Conservation (phyloP, 352 stramenopile species). For the Phytophthora fragariae region DNA sequence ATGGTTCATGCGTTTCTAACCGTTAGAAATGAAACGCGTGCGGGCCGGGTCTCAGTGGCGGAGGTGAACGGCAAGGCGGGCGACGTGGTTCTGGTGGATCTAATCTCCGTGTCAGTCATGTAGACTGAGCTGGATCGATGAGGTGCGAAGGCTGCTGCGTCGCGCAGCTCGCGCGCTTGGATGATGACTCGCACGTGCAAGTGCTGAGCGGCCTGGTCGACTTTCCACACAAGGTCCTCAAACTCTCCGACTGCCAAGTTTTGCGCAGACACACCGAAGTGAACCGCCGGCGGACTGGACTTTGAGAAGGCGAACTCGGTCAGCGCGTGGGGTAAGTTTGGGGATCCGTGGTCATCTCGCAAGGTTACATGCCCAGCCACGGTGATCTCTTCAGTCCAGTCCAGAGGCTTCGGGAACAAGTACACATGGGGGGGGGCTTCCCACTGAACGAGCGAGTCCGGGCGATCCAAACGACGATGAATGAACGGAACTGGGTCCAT, state of each 20-base stretch:
- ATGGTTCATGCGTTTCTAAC: too few relatives aligned
- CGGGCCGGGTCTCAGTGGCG: too few relatives aligned
- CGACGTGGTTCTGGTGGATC: conserved; percentile 84
- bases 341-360: conserved; percentile 1
- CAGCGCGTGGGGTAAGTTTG: background rate
- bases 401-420: conserved; percentile 47
- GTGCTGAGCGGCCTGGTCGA: conserved; percentile 38
- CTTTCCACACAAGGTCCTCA: conserved; percentile 39
- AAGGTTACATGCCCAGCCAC: conserved; percentile 46
- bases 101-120: conserved; percentile 4
- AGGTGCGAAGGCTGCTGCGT: background rate
- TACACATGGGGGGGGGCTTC: conserved; percentile 55
- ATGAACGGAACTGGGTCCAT: conserved; percentile 44
- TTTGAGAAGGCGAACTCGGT: conserved; percentile 12
- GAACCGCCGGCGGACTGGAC: conserved; percentile 32
- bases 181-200: conserved; percentile 50
- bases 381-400: conserved; percentile 51
- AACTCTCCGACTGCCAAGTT: conserved; percentile 29
- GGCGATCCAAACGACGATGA: conserved; percentile 30
- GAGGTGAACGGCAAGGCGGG: conserved; percentile 75
- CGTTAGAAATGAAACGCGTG: conserved; percentile 27
- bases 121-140: conserved; percentile 29
- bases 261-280: conserved; percentile 44
- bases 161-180: conserved; percentile 31
- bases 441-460: conserved; percentile 41